phyloP scores from a whole-genome alignment of 306 rosid species.

The Gillenia trifoliata region DNA sequence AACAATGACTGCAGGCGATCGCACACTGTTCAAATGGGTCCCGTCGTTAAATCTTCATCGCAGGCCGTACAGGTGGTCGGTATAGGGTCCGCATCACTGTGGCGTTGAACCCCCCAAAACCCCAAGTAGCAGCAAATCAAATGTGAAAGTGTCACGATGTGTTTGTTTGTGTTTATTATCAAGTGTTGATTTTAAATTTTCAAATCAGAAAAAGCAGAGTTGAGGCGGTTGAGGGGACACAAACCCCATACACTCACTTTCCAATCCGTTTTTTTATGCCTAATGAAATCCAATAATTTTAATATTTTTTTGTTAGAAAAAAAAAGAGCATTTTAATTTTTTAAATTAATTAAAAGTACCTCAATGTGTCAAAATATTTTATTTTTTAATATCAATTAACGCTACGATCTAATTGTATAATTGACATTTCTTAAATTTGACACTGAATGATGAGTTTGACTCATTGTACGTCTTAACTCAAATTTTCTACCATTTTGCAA shows the following conservation, averaged over 20 bases:
- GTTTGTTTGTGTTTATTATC: background rate
- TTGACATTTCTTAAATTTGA: no score
- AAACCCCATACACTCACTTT: background rate
- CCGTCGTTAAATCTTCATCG: background rate
- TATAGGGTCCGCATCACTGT: slow-evolving; percentile 7
- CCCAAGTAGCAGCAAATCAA: slow-evolving; percentile 1
- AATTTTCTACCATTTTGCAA: background rate
- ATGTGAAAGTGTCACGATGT: background rate
- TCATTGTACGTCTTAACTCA: no score
- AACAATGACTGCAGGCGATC: background rate
- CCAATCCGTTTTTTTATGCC: background rate
- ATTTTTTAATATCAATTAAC: no score
- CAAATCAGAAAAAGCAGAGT: background rate
- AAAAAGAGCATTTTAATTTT: background rate
- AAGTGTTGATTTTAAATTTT: background rate
- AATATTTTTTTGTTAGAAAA: no score
- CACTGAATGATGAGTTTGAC: accelerated
- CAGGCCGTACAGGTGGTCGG: background rate
- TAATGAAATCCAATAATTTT: background rate
- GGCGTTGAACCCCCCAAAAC: background rate
- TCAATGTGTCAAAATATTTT: no score
- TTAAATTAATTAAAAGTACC: no score
- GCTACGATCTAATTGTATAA: no score
- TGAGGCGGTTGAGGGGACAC: slow-evolving; percentile 19
- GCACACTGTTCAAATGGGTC: background rate